These are phyloP conservation scores for Tetrastigma voinierianum DNA, from an alignment of 164 flowering plant genomes.

Conservation along the genomic window DNA sequence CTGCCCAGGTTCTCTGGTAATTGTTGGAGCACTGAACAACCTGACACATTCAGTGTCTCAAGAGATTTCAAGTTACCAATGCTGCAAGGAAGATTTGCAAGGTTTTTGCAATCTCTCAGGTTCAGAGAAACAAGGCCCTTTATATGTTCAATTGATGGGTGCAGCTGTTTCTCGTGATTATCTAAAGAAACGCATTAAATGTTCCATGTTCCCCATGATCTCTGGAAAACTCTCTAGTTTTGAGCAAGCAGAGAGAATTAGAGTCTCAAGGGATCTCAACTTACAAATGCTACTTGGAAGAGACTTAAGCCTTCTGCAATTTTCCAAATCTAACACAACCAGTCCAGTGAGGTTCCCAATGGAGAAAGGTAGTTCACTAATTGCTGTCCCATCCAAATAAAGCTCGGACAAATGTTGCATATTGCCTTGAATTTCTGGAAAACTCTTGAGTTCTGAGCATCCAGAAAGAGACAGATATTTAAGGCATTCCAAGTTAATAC, in stretches of 20 bases:
- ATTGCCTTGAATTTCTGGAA: neutral
- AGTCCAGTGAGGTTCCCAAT: no score
- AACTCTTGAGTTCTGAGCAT: neutral
- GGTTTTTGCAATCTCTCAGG: neutral
- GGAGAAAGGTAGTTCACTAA: no score
- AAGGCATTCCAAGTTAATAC: conserved; percentile 2
- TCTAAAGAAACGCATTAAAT: neutral
- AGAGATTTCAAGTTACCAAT: neutral
- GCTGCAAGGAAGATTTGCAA: neutral
- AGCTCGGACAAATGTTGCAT: neutral
- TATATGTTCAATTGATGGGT: neutral
- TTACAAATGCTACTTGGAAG: no score
- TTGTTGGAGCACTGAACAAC: neutral
- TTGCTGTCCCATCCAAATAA: neutral
- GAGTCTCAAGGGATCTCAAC: no score
- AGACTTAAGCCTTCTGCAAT: no score
- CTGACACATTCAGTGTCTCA: neutral
- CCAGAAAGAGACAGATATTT: neutral
- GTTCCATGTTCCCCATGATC: neutral
- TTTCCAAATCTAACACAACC: no score
- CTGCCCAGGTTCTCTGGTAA: neutral
- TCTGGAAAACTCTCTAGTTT: no score
- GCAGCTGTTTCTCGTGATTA: neutral
- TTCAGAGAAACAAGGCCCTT: neutral
- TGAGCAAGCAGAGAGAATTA: no score